These are phyloP conservation scores for Pichia californica DNA, from an alignment of 805 yeast genomes.

Conservation along the genomic window DNA sequence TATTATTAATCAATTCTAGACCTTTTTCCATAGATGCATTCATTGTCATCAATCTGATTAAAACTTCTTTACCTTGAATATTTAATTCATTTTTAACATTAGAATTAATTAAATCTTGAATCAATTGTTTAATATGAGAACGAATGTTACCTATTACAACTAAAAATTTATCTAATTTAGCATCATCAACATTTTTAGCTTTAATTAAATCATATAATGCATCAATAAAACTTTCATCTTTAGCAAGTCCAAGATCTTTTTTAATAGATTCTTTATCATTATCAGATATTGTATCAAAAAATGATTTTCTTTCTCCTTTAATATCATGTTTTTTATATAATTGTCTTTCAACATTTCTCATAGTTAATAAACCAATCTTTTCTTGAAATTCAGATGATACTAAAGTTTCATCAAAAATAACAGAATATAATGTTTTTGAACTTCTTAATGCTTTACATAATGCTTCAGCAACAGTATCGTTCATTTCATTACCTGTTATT, in stretches of 20 bases:
- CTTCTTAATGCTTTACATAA: conserved; percentile 64
- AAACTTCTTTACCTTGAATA: conserved; percentile 66
- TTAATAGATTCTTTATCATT: conserved; percentile 5
- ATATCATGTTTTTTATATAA: conserved; percentile 21
- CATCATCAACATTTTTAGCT: conserved; percentile 13
- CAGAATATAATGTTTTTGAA: conserved; percentile 55
- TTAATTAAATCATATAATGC: conserved; percentile 19
- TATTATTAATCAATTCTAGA: conserved; percentile 27
- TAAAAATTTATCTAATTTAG: conserved; percentile 24
- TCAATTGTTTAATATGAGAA: conserved; percentile 39
- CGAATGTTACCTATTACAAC: conserved; percentile 36
- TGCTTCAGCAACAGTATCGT: conserved; percentile 55
- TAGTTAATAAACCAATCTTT: conserved; percentile 68
- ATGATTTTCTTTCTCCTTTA: conserved; percentile 5
- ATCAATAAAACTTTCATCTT: conserved; percentile 17
- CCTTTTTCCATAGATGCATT: conserved; percentile 65
- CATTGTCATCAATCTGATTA: conserved; percentile 60
- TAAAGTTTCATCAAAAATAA: conserved; percentile 59
- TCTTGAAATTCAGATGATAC: conserved; percentile 61
- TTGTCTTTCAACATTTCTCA: conserved; percentile 71
- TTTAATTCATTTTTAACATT: conserved; percentile 51
- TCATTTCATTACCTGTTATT: conserved; percentile 55
- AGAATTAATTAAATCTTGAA: conserved; percentile 51
- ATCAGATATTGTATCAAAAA: conserved; percentile 14
- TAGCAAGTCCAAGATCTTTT: conserved; percentile 9